A percentile compares a stretch with the other conserved stretches of the same genome.
Conservation (phyloP, 495 filamentous ascomycete species). For the Poronia punctata region DNA sequence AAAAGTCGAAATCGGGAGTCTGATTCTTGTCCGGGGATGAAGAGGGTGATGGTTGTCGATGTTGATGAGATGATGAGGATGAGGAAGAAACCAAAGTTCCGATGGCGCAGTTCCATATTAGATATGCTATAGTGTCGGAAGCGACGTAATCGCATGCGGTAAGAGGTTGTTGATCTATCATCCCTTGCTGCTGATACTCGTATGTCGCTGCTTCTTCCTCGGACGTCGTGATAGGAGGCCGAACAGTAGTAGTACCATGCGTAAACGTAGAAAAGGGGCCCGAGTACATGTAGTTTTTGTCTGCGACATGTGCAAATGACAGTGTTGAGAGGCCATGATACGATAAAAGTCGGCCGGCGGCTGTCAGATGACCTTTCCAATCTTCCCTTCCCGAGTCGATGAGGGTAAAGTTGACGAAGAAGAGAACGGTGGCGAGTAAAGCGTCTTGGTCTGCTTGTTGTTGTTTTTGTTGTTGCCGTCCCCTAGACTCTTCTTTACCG, state of each 20-base stretch:
- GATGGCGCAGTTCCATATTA: conserved; percentile 27
- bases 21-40: conserved; percentile 7
- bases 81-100: conserved; percentile 33
- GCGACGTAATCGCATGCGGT: conserved; percentile 32
- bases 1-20: background rate
- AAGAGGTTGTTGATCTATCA: conserved; percentile 8
- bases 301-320: conserved; percentile 8
- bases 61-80: conserved; percentile 13
- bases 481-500: conserved; percentile 1
- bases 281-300: background rate
- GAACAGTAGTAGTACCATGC: background rate
- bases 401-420: conserved; percentile 52
- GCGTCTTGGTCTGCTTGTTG: conserved; percentile 33
- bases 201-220: conserved; percentile 12
- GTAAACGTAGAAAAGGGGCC: conserved; percentile 8
- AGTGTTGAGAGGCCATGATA: conserved; percentile 18
- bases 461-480: conserved; percentile 1
- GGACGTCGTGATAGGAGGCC: conserved; percentile 14
- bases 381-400: conserved; percentile 48
- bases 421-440: conserved; percentile 43
- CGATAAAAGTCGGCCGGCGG: conserved; percentile 37
- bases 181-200: too few species aligned
- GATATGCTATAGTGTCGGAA: conserved; percentile 32
- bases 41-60: too few species aligned
- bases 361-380: conserved; percentile 50